A percentile compares a stretch with the other conserved stretches of the same genome.
These are phyloP conservation scores for Magnusiomyces paraingens DNA, from an alignment of 1,139 yeast genomes.

Conservation along the genomic window DNA sequence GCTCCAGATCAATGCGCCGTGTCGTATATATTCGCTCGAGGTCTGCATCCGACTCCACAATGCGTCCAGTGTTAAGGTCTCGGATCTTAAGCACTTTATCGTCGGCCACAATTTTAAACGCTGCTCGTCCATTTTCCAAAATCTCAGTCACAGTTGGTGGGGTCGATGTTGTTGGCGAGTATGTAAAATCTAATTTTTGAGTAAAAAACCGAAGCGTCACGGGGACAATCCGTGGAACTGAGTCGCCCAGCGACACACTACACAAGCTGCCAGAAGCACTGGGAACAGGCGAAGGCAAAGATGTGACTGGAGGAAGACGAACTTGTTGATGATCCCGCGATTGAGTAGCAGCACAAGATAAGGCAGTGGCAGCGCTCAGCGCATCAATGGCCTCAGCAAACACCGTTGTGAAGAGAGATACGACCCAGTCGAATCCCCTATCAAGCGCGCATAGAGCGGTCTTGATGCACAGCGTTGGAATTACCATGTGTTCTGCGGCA, in stretches of 20 bases:
- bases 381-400: too few species aligned
- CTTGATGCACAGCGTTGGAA: neutral
- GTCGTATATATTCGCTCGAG: constrained; percentile 29
- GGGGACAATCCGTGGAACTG: constrained; percentile 27
- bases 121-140: constrained; percentile 61
- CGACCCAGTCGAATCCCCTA: neutral
- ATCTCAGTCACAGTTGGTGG: constrained; percentile 66
- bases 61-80: constrained; percentile 22
- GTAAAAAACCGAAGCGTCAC: constrained; percentile 43
- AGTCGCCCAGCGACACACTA: neutral
- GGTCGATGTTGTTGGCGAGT: constrained; percentile 51
- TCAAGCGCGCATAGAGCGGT: neutral
- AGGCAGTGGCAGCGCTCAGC: neutral
- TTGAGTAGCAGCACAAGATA: neutral
- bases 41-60: constrained; percentile 29
- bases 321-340: neutral
- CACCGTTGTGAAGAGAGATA: neutral
- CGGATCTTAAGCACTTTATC: constrained; percentile 34
- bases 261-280: neutral
- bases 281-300: neutral
- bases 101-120: constrained; percentile 47
- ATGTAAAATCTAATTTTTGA: constrained; percentile 49
- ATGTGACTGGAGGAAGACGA: too few species aligned
- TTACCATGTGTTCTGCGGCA: neutral
- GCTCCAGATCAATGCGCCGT: constrained; percentile 13